Conservation (phyloP, 23 red algal genomes). For the Gracilaria gracilis region DNA sequence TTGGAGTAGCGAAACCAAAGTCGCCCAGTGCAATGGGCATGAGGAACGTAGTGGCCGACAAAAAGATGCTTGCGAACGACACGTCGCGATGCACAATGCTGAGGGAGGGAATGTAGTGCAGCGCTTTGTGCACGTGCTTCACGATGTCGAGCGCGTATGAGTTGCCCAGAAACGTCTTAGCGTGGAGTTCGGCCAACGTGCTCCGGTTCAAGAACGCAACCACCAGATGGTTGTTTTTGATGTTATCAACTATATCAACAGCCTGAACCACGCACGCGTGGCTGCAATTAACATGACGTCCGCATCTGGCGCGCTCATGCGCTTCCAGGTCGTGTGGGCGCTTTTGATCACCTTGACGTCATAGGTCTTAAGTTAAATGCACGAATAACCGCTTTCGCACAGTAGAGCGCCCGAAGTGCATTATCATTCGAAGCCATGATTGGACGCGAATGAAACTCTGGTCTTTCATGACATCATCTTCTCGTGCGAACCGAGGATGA, state of each 20-base stretch:
- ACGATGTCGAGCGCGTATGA: slow-evolving; percentile 68
- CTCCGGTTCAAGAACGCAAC: slow-evolving; percentile 81
- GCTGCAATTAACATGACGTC: slow-evolving; percentile 61
- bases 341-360: slow-evolving; percentile 73
- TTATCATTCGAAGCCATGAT: slow-evolving; percentile 45
- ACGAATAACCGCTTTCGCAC: slow-evolving; percentile 51
- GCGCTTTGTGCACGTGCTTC: slow-evolving; percentile 60
- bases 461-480: slow-evolving; percentile 27
- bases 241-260: slow-evolving; percentile 79
- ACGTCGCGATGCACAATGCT: slow-evolving; percentile 89
- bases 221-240: slow-evolving; percentile 70
- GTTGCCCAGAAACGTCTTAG: slow-evolving; percentile 36
- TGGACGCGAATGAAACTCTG: slow-evolving; percentile 32
- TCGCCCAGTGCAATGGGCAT: slow-evolving; percentile 82
- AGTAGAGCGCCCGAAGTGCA: slow-evolving; percentile 25
- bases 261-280: slow-evolving; percentile 71
- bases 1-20: slow-evolving; percentile 78
- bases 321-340: slow-evolving; percentile 27
- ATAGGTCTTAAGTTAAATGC: slow-evolving; percentile 53
- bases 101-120: slow-evolving; percentile 67
- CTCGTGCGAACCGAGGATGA: slow-evolving; percentile 7
- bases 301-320: slow-evolving; percentile 48
- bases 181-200: slow-evolving; percentile 66
- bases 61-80: slow-evolving; percentile 69
- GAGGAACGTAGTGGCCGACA: slow-evolving; percentile 57